A percentile compares a stretch with the other conserved stretches of the same genome.
Evolutionary conservation across 2,329 filamentous ascomycete genomes (phyloP).

Genomic region (Epichloe bromicola): DNA sequence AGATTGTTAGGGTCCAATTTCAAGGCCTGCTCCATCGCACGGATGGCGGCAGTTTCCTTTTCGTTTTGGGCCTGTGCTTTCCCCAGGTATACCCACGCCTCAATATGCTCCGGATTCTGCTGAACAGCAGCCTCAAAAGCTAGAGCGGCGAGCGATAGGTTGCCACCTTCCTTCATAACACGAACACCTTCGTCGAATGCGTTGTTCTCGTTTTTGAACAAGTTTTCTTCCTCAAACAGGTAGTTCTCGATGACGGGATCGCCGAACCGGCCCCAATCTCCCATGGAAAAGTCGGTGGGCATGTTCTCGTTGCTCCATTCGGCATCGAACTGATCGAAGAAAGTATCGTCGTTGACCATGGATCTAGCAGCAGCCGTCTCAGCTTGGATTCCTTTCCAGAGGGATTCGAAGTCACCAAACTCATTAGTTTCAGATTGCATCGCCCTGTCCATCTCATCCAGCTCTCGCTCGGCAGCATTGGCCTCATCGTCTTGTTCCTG

Average conservation of each 20-base stretch:
- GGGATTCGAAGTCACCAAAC: slow-evolving; percentile 78
- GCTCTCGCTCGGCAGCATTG: slow-evolving; percentile 67
- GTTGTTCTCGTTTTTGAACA: slow-evolving; percentile 68
- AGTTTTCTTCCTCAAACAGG: slow-evolving; percentile 87
- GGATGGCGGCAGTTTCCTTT: slow-evolving; percentile 91
- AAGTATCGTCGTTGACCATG: slow-evolving; percentile 52
- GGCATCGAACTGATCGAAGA: slow-evolving; percentile 57
- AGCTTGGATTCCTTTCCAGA: slow-evolving; percentile 74
- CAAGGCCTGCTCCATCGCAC: slow-evolving; percentile 80
- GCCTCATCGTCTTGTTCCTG: slow-evolving; percentile 43
- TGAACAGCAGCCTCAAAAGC: slow-evolving; percentile 95
- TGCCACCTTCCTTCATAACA: slow-evolving; percentile 88
- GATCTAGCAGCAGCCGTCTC: slow-evolving; percentile 58
- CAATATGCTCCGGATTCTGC: slow-evolving; percentile 73
- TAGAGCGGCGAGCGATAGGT: slow-evolving; percentile 81
- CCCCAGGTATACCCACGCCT: slow-evolving; percentile 88
- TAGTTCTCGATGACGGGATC: slow-evolving; percentile 81
- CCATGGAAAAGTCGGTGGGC: slow-evolving; percentile 46
- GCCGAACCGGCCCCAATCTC: slow-evolving; percentile 51
- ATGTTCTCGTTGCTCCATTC: slow-evolving; percentile 56
- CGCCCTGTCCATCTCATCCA: slow-evolving; percentile 69
- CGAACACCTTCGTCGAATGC: slow-evolving; percentile 88
- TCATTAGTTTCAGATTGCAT: slow-evolving; percentile 59
- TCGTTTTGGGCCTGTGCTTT: slow-evolving; percentile 95
- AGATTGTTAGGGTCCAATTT: slow-evolving; percentile 80